These are phyloP conservation scores for Phytophthora palmivora DNA, from an alignment of 352 stramenopile genomes.

Conservation along the genomic window DNA sequence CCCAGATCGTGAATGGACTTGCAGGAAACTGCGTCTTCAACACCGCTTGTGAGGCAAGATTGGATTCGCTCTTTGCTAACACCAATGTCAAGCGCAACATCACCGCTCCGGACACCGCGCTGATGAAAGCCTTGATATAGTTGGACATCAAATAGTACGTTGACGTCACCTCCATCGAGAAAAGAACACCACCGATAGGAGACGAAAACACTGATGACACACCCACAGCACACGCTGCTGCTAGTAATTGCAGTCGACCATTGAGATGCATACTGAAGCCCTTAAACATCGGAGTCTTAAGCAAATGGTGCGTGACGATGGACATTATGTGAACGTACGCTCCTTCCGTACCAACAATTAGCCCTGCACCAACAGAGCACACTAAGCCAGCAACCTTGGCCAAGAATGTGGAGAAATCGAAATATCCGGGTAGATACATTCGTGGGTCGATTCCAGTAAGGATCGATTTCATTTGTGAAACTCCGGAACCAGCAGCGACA, in stretches of 20 bases:
- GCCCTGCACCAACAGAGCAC: conserved; percentile 92
- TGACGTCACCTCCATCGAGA: conserved; percentile 94
- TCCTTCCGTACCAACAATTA: conserved; percentile 98
- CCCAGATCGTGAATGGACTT: conserved; percentile 70
- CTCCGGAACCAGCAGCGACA: conserved; percentile 73
- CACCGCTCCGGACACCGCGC: conserved; percentile 73
- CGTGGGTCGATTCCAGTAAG: conserved; percentile 84
- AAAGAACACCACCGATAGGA: conserved; percentile 94
- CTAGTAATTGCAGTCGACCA: conserved; percentile 88
- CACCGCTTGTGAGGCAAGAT: conserved; percentile 54
- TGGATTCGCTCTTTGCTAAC: conserved; percentile 60
- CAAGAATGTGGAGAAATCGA: conserved; percentile 84
- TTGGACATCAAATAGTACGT: conserved; percentile 92
- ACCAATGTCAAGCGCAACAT: conserved; percentile 81
- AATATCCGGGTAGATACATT: conserved; percentile 86
- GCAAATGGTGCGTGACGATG: conserved; percentile 92
- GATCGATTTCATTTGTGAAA: conserved; percentile 92
- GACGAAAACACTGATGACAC: conserved; percentile 94
- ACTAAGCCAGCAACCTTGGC: conserved; percentile 94
- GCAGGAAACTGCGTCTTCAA: conserved; percentile 57
- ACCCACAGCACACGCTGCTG: conserved; percentile 91
- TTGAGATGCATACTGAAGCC: conserved; percentile 82
- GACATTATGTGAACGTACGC: conserved; percentile 98
- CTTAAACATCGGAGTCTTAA: conserved; percentile 78
- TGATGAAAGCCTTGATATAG: conserved; percentile 92